These are phyloP conservation scores for Cercospora brassicicola DNA, from an alignment of 2,329 filamentous ascomycete genomes.

Conservation along the genomic window DNA sequence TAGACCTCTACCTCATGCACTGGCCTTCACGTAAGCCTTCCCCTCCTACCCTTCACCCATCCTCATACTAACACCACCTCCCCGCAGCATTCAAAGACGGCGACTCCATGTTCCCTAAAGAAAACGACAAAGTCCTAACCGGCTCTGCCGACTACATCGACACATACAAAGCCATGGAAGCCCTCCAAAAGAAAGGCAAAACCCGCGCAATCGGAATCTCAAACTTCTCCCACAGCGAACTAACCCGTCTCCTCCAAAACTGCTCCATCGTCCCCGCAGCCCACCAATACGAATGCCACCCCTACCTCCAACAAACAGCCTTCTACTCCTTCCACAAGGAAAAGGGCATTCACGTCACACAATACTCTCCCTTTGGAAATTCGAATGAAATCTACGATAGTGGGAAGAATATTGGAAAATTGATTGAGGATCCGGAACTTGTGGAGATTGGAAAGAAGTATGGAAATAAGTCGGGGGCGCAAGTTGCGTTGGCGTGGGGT, in stretches of 20 bases:
- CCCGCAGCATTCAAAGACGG: slow-evolving; percentile 32
- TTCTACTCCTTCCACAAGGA: slow-evolving; percentile 53
- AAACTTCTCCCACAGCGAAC: slow-evolving; percentile 53
- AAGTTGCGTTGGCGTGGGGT: slow-evolving; percentile 58
- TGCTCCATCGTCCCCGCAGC: slow-evolving; percentile 37
- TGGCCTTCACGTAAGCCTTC: slow-evolving; percentile 50
- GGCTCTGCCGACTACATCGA: slow-evolving; percentile 53
- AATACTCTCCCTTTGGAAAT: slow-evolving; percentile 59
- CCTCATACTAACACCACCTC: background rate
- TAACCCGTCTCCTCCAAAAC: slow-evolving; percentile 51
- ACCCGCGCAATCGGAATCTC: slow-evolving; percentile 55
- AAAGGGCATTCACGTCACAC: slow-evolving; percentile 55
- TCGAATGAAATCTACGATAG: slow-evolving; percentile 52
- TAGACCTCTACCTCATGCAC: slow-evolving; percentile 15
- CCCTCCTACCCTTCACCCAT: slow-evolving; percentile 8
- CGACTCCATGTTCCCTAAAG: slow-evolving; percentile 50
- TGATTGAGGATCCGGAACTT: slow-evolving; percentile 55
- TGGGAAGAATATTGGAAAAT: slow-evolving; percentile 47
- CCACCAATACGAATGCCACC: slow-evolving; percentile 55
- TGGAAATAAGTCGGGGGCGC: slow-evolving; percentile 49
- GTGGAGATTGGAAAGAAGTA: slow-evolving; percentile 55
- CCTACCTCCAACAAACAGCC: slow-evolving; percentile 52
- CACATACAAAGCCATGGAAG: slow-evolving; percentile 51
- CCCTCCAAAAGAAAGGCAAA: slow-evolving; percentile 39
- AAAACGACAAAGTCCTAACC: slow-evolving; percentile 42